These are phyloP conservation scores for Posidonia australis DNA, from an alignment of 106 monocot species.

Conservation along the genomic window DNA sequence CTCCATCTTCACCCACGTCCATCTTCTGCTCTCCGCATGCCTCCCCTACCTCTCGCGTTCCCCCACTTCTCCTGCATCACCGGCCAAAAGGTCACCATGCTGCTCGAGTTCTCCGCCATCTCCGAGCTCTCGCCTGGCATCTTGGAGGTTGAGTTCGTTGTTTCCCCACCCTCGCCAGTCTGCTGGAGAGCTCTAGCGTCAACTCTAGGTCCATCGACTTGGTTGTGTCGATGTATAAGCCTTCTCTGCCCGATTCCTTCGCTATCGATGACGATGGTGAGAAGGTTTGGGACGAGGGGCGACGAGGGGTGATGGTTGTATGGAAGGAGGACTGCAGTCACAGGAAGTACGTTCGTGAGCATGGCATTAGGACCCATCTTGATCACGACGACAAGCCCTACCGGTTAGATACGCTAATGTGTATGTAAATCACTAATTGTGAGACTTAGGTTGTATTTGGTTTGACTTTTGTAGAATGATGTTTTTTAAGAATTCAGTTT, in stretches of 20 bases:
- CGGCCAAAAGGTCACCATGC: conserved; percentile 2
- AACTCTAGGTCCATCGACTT: neutral
- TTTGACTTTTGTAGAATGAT: too few species aligned
- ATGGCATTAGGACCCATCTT: conserved; percentile 5
- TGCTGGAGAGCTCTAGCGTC: neutral
- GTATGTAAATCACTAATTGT: too few species aligned
- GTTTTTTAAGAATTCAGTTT: too few species aligned
- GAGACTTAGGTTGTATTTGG: too few species aligned
- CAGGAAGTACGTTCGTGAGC: conserved; percentile 6
- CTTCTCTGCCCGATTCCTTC: conserved; percentile 11
- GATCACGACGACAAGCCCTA: conserved; percentile 13
- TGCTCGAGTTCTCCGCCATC: conserved; percentile 9
- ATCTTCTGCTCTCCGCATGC: neutral
- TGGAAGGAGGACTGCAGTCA: conserved; percentile 2
- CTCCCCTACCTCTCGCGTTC: neutral
- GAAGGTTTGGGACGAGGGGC: conserved; percentile 6
- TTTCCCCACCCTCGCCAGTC: conserved; percentile 1
- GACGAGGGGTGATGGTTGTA: conserved; percentile 7
- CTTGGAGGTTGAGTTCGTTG: conserved; percentile 2
- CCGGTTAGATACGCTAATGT: too few species aligned
- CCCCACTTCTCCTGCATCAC: neutral
- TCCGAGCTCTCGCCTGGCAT: conserved; percentile 5
- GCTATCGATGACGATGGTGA: conserved; percentile 7
- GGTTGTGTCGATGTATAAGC: conserved; percentile 17
- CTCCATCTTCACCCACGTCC: neutral